Conservation (phyloP, 2,329 filamentous ascomycete species). For the Diplodia corticola region DNA sequence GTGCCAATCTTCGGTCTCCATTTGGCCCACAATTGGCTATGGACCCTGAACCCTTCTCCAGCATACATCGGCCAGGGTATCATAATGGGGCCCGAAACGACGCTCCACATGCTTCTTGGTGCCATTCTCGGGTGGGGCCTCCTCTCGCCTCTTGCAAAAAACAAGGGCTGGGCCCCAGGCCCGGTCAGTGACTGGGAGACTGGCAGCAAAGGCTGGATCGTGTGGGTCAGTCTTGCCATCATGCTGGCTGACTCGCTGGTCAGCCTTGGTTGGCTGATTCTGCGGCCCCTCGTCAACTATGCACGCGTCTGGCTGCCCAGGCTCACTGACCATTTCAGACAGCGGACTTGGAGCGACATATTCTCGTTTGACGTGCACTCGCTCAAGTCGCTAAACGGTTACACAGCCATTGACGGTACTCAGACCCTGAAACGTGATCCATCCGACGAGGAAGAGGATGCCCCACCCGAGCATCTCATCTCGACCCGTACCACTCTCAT, state of each 20-base stretch:
- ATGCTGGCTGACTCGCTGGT: constrained; percentile 94
- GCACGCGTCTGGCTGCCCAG: constrained; percentile 41
- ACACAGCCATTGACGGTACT: constrained; percentile 39
- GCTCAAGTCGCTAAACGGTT: constrained; percentile 37
- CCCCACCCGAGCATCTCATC: constrained; percentile 80
- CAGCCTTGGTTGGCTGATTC: constrained; percentile 76
- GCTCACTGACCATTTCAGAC: constrained; percentile 31
- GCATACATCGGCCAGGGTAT: constrained; percentile 97
- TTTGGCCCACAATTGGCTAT: constrained; percentile 80
- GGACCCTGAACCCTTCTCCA: constrained; percentile 95
- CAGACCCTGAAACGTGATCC: constrained; percentile 36
- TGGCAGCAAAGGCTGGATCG: constrained; percentile 97
- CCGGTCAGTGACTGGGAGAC: constrained; percentile 84
- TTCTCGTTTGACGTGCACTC: constrained; percentile 33
- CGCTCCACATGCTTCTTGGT: constrained; percentile 90
- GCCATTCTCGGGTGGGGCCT: constrained; percentile 88
- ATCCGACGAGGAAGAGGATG: constrained; percentile 64
- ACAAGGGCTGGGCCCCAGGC: constrained; percentile 84
- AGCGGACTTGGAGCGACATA: constrained; percentile 40
- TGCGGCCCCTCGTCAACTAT: constrained; percentile 61
- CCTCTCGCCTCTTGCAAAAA: constrained; percentile 84
- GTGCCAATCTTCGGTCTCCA: constrained; percentile 80
- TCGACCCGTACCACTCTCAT: constrained; percentile 68
- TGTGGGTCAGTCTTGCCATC: constrained; percentile 93
- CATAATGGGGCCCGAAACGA: constrained; percentile 96